Conservation (phyloP, 2,329 filamentous ascomycete species). For the Fusarium setosum region DNA sequence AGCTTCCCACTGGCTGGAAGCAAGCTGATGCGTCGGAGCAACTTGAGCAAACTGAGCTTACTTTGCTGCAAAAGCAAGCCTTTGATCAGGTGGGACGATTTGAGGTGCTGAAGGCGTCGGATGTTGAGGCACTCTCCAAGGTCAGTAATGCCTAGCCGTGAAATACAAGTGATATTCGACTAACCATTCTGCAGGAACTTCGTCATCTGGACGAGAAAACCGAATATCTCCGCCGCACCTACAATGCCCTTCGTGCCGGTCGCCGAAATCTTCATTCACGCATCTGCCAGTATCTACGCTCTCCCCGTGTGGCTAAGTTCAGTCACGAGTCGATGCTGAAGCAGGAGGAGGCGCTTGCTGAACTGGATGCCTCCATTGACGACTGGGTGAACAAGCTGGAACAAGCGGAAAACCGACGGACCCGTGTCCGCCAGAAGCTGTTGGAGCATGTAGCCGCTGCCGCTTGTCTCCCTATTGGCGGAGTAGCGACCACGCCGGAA, state of each 20-base stretch:
- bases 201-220: conserved; percentile 81
- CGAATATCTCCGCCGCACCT: conserved; percentile 81
- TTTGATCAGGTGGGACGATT: conserved; percentile 71
- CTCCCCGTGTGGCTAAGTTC: conserved; percentile 76
- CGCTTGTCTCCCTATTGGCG: conserved; percentile 58
- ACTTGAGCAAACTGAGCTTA: conserved; percentile 61
- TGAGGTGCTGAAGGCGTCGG: conserved; percentile 70
- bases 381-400: conserved; percentile 86
- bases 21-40: conserved; percentile 62
- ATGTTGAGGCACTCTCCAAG: conserved; percentile 74
- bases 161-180: background rate
- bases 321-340: conserved; percentile 80
- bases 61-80: conserved; percentile 68
- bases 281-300: conserved; percentile 82
- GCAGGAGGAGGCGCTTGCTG: conserved; percentile 82
- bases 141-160: conserved; percentile 49
- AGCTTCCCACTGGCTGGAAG: conserved; percentile 68
- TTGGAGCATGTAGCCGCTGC: conserved; percentile 85
- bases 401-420: conserved; percentile 80
- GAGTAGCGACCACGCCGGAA: conserved; percentile 49
- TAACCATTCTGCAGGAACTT: conserved; percentile 67
- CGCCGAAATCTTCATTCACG: conserved; percentile 81
- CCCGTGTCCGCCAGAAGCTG: conserved; percentile 80
- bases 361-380: conserved; percentile 82
- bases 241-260: conserved; percentile 79